Evolutionary conservation across 345 rosid genomes (phyloP).

Genomic region (Aethionema arabicum): DNA sequence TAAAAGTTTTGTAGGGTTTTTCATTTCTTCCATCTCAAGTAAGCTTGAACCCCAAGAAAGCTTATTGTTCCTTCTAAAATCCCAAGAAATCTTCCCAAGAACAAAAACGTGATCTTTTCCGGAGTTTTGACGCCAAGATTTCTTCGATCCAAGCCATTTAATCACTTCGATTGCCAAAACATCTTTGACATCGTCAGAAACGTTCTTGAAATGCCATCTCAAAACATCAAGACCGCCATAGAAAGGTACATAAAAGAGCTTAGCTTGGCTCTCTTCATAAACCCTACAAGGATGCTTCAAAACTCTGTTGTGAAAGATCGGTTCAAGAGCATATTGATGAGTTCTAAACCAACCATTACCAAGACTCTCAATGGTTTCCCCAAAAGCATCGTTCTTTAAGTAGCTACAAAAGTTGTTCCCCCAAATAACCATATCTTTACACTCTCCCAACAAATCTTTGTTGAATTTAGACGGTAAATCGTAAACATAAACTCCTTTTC

Average conservation of each 20-base stretch:
- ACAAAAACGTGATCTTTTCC: constrained; percentile 92
- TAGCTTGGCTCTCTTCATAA: constrained; percentile 56
- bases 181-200: constrained; percentile 67
- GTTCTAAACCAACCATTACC: constrained; percentile 70
- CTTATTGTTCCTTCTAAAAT: constrained; percentile 60
- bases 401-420: constrained; percentile 48
- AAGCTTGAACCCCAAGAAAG: constrained; percentile 72
- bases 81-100: constrained; percentile 83
- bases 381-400: constrained; percentile 60
- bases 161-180: constrained; percentile 50
- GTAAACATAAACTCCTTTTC: constrained; percentile 63
- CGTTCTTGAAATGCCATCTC: constrained; percentile 91
- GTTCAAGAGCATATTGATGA: constrained; percentile 76
- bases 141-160: constrained; percentile 64
- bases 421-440: constrained; percentile 84
- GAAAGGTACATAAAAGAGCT: constrained; percentile 78
- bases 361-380: constrained; percentile 53
- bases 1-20: constrained; percentile 74
- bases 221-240: constrained; percentile 78
- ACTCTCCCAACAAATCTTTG: constrained; percentile 69
- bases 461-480: constrained; percentile 79
- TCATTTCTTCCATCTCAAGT: constrained; percentile 67
- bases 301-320: constrained; percentile 66
- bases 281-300: constrained; percentile 85
- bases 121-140: constrained; percentile 51